Conservation (phyloP, 352 stramenopile genomes). For the Pythium aquatile region DNA sequence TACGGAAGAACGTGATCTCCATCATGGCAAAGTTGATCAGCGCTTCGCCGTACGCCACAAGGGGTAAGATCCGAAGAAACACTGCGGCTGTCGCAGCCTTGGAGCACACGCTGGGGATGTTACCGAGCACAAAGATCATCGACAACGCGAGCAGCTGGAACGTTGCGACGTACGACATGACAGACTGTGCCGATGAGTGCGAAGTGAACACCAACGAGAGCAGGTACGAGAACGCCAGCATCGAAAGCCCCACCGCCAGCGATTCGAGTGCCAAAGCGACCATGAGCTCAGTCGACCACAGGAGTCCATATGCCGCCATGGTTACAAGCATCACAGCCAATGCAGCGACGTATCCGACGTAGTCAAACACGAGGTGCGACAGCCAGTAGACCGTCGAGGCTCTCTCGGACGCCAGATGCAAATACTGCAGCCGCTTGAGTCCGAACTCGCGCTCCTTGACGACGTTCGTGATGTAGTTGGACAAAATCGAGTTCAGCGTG, state of each 20-base stretch:
- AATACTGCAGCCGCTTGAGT: constrained; percentile 72
- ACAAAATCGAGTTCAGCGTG: constrained; percentile 57
- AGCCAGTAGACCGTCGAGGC: constrained; percentile 67
- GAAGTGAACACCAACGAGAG: constrained; percentile 68
- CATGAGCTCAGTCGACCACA: constrained; percentile 35
- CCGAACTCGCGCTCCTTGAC: constrained; percentile 73
- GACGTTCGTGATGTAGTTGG: constrained; percentile 60
- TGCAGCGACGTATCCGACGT: constrained; percentile 39
- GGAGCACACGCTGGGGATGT: constrained; percentile 47
- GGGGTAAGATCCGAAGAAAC: constrained; percentile 56
- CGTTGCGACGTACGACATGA: constrained; percentile 65
- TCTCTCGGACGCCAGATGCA: constrained; percentile 52
- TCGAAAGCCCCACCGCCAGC: constrained; percentile 50
- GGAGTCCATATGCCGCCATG: constrained; percentile 12
- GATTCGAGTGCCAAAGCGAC: constrained; percentile 27
- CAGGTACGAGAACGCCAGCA: constrained; percentile 69
- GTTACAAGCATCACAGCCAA: constrained; percentile 34
- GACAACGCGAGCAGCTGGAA: constrained; percentile 68
- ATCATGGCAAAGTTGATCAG: constrained; percentile 54
- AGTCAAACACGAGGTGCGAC: constrained; percentile 70
- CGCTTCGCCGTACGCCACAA: constrained; percentile 54
- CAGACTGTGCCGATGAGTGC: constrained; percentile 75
- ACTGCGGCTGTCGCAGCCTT: constrained; percentile 40
- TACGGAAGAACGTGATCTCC: constrained; percentile 40
- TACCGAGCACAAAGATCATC: constrained; percentile 47